Conservation (phyloP, 257 asterid genomes). For the Ballota nigra region DNA sequence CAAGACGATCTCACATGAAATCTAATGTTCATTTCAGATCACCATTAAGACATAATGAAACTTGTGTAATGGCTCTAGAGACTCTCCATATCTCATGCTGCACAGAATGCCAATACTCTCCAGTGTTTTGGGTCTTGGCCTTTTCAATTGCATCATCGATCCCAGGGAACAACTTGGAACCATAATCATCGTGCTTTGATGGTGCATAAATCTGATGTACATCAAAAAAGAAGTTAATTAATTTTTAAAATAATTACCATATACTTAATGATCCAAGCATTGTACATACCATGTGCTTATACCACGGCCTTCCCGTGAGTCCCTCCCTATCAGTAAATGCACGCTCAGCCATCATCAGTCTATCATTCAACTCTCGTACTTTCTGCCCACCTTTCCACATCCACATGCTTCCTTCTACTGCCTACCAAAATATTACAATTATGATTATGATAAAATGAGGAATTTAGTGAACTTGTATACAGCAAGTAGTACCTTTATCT, state of each 20-base stretch:
- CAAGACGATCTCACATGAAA: neutral
- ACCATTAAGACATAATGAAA: conserved; percentile 65
- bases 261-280: neutral
- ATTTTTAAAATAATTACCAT: too few species aligned
- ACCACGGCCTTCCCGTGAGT: conserved; percentile 69
- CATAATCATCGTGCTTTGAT: conserved; percentile 65
- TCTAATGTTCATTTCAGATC: conserved; percentile 38
- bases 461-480: neutral
- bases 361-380: conserved; percentile 66
- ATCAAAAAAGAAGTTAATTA: too few species aligned
- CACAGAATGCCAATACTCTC: conserved; percentile 52
- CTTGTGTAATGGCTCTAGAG: conserved; percentile 77
- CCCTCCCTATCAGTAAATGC: conserved; percentile 76
- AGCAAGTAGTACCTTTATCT: conserved; percentile 49
- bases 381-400: conserved; percentile 36
- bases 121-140: conserved; percentile 44
- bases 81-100: conserved; percentile 92
- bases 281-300: conserved; percentile 72
- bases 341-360: conserved; percentile 84
- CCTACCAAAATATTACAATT: conserved; percentile 29
- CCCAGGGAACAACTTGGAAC: conserved; percentile 72
- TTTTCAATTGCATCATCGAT: conserved; percentile 59
- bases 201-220: conserved; percentile 73
- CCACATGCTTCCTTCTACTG: conserved; percentile 32
- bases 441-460: neutral